These are phyloP conservation scores for Fusarium sp. DNA, from an alignment of 2,329 filamentous ascomycete species.

Conservation along the genomic window DNA sequence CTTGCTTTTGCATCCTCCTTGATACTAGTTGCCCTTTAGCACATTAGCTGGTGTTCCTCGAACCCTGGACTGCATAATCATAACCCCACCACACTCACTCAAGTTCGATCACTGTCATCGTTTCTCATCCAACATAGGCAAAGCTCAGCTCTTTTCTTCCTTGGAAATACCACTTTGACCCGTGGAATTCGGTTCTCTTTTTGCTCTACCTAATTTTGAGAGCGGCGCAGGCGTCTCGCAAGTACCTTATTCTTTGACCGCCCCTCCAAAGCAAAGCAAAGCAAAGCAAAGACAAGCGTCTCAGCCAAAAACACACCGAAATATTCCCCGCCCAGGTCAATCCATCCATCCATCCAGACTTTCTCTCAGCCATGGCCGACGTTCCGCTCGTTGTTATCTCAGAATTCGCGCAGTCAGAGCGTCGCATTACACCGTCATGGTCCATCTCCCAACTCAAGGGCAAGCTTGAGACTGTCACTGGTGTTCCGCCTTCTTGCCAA, in stretches of 20 bases:
- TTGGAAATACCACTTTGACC: slow-evolving; percentile 11
- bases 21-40: neutral
- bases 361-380: slow-evolving; percentile 66
- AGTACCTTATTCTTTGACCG: slow-evolving; percentile 37
- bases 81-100: slow-evolving; percentile 40
- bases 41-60: slow-evolving; percentile 14
- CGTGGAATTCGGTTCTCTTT: neutral
- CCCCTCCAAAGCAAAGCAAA: slow-evolving; percentile 11
- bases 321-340: slow-evolving; percentile 12
- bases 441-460: slow-evolving; percentile 83
- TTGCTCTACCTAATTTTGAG: neutral
- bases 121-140: slow-evolving; percentile 22
- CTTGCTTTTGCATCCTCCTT: slow-evolving; percentile 5
- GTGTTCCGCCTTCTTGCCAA: slow-evolving; percentile 84
- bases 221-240: slow-evolving; percentile 38
- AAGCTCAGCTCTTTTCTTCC: slow-evolving; percentile 4
- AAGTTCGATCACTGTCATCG: slow-evolving; percentile 10
- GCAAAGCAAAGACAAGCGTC: slow-evolving; percentile 2
- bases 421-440: slow-evolving; percentile 93
- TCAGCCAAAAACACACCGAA: slow-evolving; percentile 14
- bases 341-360: neutral
- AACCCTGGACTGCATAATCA: slow-evolving; percentile 38
- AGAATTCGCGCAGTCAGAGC: slow-evolving; percentile 83
- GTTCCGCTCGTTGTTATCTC: slow-evolving; percentile 80
- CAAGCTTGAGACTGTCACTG: slow-evolving; percentile 92